Evolutionary conservation across 2,329 filamentous ascomycete genomes (phyloP), one percentile per base, ranked within the genome.

Genomic region (Alternaria conjuncta): DNA sequence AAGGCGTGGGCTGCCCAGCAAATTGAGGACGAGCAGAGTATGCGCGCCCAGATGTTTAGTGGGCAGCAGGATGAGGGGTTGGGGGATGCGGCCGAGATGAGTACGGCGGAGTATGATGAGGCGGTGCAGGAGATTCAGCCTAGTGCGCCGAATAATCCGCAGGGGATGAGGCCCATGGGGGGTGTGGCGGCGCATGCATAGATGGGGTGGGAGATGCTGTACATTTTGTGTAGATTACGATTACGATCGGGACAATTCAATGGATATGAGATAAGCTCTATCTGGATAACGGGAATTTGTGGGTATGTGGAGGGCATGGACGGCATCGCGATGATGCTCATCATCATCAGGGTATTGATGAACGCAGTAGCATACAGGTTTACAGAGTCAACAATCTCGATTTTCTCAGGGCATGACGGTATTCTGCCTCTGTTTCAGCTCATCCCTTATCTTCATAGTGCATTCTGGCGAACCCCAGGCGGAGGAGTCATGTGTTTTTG

Each of bases 1-100:
- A 95, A 94, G 86, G 75, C 75, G 25, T 97, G 93, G 92, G 93
- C 94, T 9, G 78, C 80, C 63, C 78, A 83, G 67, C 82, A 88
- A 76, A 82, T 85, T 41, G 82, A 84, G 41, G 70, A 84, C 6
- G 73, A 83, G 66, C 82, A 84, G 63, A 83, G 86, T 64, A 79
- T 80, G 63, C 73, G 79, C 20, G 85, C 84, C 4, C 78, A 80
- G 60, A 71, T 80, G 75, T 78, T 78, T 64, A 78, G 77, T 20
- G 77, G 76, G 3, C 71, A 73, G 36, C 71, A 75, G 68, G 65
- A 69, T 28, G 77, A 77, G 26, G 78, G 78, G 30, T 76, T 77
- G 4, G 70, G 66, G 3, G 69, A 55, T 21, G 61, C 53, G 4
- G 51, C 49, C 4, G 67, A 64, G 5, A 43, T 74, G 59, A 74